Conservation (phyloP, 1,284 basidiomycete genomes). For the Coniophora puteana region DNA sequence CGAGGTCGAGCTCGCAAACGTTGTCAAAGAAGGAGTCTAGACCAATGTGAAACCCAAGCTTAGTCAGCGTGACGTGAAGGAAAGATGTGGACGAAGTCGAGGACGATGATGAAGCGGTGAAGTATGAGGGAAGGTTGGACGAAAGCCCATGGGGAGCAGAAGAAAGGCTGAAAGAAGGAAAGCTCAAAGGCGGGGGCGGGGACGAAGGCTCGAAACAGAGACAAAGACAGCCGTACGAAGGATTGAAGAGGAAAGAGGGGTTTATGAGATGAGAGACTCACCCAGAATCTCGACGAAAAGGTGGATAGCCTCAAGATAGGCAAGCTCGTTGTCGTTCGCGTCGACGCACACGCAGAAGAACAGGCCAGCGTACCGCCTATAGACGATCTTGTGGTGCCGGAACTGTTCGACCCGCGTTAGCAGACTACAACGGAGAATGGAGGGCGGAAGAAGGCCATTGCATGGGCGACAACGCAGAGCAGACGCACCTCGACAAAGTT, state of each 20-base stretch:
- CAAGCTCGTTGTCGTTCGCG: slow-evolving; percentile 96
- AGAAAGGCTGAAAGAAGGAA: too few species aligned
- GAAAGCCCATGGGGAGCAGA: too few species aligned
- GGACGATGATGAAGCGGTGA: too few species aligned
- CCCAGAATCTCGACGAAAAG: slow-evolving; percentile 98
- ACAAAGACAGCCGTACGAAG: slow-evolving; percentile 4
- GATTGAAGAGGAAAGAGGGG: background rate
- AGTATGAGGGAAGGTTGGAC: too few species aligned
- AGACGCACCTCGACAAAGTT: slow-evolving; percentile 93
- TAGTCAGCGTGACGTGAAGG: too few species aligned
- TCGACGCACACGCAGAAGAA: slow-evolving; percentile 99
- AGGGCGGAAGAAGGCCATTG: background rate
- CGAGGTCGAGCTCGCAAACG: slow-evolving; percentile 94
- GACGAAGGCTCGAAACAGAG: too few species aligned
- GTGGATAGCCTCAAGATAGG: slow-evolving; percentile 96
- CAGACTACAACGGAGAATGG: too few species aligned
- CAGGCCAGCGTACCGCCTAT: slow-evolving; percentile 93
- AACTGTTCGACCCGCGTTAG: slow-evolving; percentile 53
- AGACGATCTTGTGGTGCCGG: slow-evolving; percentile 93
- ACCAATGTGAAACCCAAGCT: slow-evolving; percentile 3
- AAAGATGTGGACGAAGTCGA: too few species aligned
- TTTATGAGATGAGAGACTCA: slow-evolving; percentile 33
- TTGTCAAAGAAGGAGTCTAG: slow-evolving; percentile 98
- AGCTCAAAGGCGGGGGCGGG: too few species aligned
- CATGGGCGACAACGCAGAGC: background rate